These are phyloP conservation scores for Trametes gibbosa DNA, from an alignment of 768 basidiomycete species.

Conservation along the genomic window DNA sequence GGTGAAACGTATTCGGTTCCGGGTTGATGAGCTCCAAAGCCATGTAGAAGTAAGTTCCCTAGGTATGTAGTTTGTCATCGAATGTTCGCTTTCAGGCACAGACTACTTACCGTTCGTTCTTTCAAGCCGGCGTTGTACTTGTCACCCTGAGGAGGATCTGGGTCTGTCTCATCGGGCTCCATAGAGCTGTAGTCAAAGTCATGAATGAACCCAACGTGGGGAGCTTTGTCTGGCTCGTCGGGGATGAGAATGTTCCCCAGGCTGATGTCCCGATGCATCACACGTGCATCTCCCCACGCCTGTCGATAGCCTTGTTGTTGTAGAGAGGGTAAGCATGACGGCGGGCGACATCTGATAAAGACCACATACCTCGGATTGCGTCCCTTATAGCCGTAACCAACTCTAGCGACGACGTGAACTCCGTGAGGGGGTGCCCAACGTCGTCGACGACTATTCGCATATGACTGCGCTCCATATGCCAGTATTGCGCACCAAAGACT, in stretches of 20 bases:
- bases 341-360: too few relatives aligned
- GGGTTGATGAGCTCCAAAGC: background rate
- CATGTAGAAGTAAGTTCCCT: background rate
- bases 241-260: constrained; percentile 21
- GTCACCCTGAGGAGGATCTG: background rate
- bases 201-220: background rate
- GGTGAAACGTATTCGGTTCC: background rate
- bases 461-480: constrained; percentile 6
- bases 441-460: constrained; percentile 9
- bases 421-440: constrained; percentile 1
- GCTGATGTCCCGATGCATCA: constrained; percentile 23
- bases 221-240: background rate
- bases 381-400: constrained; percentile 5
- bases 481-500: background rate
- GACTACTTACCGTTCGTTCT: background rate
- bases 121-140: background rate
- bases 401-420: constrained; percentile 4
- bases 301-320: constrained; percentile 17
- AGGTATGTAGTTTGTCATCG: too few relatives aligned
- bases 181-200: constrained; percentile 8
- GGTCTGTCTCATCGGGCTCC: background rate
- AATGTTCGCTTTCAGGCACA: too few relatives aligned
- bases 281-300: constrained; percentile 3
- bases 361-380: background rate
- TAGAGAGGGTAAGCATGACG: background rate